Evolutionary conservation across 495 filamentous ascomycete genomes (phyloP).

Genomic region (Hypomontagnella monticulosa): DNA sequence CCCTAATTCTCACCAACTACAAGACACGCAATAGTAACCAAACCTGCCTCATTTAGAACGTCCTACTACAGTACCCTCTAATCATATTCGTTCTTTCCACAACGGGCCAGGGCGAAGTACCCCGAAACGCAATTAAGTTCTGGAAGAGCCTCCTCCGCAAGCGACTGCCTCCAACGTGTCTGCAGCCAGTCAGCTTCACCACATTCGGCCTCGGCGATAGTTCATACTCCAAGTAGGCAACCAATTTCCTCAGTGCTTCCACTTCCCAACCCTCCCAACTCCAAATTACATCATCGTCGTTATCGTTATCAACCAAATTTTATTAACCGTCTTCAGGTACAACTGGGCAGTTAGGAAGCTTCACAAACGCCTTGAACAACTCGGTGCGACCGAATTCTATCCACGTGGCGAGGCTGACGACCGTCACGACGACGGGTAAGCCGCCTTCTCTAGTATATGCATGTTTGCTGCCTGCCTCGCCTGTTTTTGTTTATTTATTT

Average conservation of each 20-base stretch:
- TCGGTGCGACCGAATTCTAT: conserved; percentile 82
- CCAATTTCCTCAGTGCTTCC: neutral
- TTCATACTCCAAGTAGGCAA: conserved; percentile 82
- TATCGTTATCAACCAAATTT: neutral
- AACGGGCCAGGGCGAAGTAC: conserved; percentile 93
- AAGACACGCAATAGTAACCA: conserved; percentile 22
- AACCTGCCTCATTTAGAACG: conserved; percentile 48
- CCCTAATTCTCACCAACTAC: conserved; percentile 1
- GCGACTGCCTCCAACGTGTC: conserved; percentile 74
- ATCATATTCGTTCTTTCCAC: conserved; percentile 87
- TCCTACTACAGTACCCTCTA: conserved; percentile 63
- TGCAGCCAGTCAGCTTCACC: conserved; percentile 74
- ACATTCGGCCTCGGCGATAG: conserved; percentile 94
- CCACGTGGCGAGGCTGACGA: conserved; percentile 88
- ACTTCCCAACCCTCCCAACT: neutral
- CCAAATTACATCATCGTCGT: conserved; percentile 5
- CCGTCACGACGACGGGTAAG: conserved; percentile 89
- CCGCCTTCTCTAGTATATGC: conserved; percentile 9
- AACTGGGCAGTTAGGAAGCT: conserved; percentile 94
- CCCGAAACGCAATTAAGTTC: conserved; percentile 78
- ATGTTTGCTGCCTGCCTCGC: conserved; percentile 1
- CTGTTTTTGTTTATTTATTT: conserved; percentile 11
- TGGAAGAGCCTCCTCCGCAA: conserved; percentile 87
- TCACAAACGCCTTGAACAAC: conserved; percentile 82
- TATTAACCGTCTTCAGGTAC: conserved; percentile 65